Base-by-base conservation (phyloP, 345 rosid species). In the Sisymbrium altissimum region DNA sequence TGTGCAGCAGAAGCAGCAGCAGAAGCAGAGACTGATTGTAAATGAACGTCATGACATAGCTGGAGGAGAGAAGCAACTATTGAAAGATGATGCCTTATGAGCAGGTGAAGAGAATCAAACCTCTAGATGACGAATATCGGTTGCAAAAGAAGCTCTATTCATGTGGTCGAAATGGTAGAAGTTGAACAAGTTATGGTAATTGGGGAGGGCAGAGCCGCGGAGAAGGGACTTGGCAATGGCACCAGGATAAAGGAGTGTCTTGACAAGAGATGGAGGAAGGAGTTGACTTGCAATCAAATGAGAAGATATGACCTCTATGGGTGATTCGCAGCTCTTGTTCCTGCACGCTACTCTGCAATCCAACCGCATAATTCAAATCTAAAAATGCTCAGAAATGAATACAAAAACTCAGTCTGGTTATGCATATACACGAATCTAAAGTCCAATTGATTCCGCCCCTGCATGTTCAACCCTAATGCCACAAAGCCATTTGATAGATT, bases 191-290 rank as follows among this genome's bases (percentile, higher is more conserved):
- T 78, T 69, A 62, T 71, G 30, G n/a, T 41, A 88, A 50, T 17
- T 70, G 1, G 96, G 90, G 18, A 86, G 33, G 8, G 17, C 19
- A 17, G 64, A 65, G 57, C 76, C 70, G 57, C 54, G 45, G 45
- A 80, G 6, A 12, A 81, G 72, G 50, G 87, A 83, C 58, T 79
- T 77, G 23, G 83, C 86, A 78, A 84, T 18, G 36, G 89, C 91
- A 45, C 93, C 97, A 29, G 96, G 97, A 66, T 85, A 94, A 25
- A 91, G 89, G 63, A 89, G 87, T 38, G 82, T 62, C 82, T 87
- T 89, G 38, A 85, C 80, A 14, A 81, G 27, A 73, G 74, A 73
- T 15, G 79, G 70, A 50, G 97, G 93, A 72, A 85, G 60, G 72
- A 82, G 8, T 12, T 87, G 81, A 57, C 74, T 83, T 3, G 81